phyloP scores from a whole-genome alignment of 345 rosid species.

The Salix caprea region DNA sequence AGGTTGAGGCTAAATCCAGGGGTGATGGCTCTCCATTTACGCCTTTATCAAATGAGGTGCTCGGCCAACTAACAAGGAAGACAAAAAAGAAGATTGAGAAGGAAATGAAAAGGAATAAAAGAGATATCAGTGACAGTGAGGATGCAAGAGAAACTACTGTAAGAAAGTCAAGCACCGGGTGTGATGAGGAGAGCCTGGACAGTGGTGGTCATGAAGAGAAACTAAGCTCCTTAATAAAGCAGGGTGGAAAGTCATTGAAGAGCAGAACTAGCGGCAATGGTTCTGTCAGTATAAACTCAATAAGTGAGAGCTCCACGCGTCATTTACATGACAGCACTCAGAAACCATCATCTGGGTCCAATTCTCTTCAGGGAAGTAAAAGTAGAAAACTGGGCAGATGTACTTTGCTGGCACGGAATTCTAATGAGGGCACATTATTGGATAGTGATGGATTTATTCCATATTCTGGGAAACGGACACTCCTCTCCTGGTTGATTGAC shows the following conservation, averaged over 20 bases:
- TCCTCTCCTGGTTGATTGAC: constrained; percentile 33
- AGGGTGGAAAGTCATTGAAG: constrained; percentile 46
- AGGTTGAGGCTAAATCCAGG: constrained; percentile 16
- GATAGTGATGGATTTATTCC: constrained; percentile 32
- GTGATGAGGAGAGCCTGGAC: constrained; percentile 24
- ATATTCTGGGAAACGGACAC: constrained; percentile 25
- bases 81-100: constrained; percentile 34
- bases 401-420: constrained; percentile 22
- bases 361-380: constrained; percentile 59
- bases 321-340: constrained; percentile 26
- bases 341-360: constrained; percentile 35
- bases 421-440: constrained; percentile 16
- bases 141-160: constrained; percentile 6
- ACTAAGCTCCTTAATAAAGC: constrained; percentile 58
- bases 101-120: constrained; percentile 32
- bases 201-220: constrained; percentile 65
- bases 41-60: constrained; percentile 31
- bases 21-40: constrained; percentile 14
- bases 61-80: constrained; percentile 29
- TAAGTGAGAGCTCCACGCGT: constrained; percentile 33
- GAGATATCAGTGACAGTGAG: constrained; percentile 15
- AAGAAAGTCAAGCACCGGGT: constrained; percentile 15
- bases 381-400: constrained; percentile 63
- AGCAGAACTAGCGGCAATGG: constrained; percentile 34
- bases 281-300: constrained; percentile 30